phyloP scores from a whole-genome alignment of 225 moss, liverwort and hornwort species.

The Antitrichia curtipendula region DNA sequence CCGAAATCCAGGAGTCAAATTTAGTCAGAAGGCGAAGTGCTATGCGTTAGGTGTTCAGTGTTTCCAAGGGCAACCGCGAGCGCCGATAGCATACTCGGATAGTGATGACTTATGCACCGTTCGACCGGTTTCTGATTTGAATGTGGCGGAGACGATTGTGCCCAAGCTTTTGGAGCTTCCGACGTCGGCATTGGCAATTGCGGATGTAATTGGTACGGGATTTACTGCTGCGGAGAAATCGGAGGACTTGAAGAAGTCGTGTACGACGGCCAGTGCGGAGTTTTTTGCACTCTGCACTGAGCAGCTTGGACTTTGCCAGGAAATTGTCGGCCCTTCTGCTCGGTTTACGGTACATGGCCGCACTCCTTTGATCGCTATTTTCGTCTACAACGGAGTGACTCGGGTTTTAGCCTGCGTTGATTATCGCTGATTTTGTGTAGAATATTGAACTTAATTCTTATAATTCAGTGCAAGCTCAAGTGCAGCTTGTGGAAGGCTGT shows the following conservation, averaged over 20 bases:
- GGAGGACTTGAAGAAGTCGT: conserved; percentile 37
- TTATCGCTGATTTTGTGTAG: not conserved
- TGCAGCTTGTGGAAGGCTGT: not conserved
- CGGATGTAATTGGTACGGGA: conserved; percentile 54
- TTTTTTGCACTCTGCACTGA: conserved; percentile 72
- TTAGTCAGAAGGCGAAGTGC: not conserved
- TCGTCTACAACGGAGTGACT: not conserved
- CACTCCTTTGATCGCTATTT: not conserved
- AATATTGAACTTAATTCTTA: not conserved
- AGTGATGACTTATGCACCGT: conserved; percentile 14
- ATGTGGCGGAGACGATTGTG: conserved; percentile 12
- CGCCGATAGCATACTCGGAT: conserved; percentile 3
- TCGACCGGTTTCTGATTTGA: conserved; percentile 16
- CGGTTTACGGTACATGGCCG: conserved; percentile 49
- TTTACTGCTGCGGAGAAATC: conserved; percentile 45
- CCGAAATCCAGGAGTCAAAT: not conserved
- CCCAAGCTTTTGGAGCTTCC: conserved; percentile 38
- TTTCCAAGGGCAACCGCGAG: conserved; percentile 18
- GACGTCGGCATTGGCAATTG: conserved; percentile 64
- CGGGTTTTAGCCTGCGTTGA: not conserved
- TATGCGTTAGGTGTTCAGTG: conserved; percentile 18
- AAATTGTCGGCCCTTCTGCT: conserved; percentile 56
- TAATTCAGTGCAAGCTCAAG: not conserved
- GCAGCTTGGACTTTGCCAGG: conserved; percentile 69
- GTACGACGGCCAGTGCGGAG: conserved; percentile 55